Percentiles rank a stretch among this genome's conserved stretches.
Conservation (phyloP, 202 grass and related monocot species). For the Elaeis oleifera region DNA sequence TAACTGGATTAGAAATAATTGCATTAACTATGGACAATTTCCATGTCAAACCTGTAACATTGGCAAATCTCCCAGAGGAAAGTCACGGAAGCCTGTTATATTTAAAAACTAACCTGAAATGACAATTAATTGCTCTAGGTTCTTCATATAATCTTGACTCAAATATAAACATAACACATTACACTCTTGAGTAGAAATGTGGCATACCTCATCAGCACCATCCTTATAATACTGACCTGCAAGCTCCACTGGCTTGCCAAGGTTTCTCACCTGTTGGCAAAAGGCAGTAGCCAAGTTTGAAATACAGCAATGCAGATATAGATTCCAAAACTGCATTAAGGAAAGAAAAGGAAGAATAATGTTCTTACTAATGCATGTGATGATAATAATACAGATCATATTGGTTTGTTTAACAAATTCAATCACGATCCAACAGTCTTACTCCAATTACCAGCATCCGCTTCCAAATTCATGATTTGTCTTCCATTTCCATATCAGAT, state of each 20-base stretch:
- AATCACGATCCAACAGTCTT: too few species aligned
- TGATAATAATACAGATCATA: too few species aligned
- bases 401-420: too few species aligned
- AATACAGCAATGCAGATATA: too few species aligned
- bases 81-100: slow-evolving; percentile 98
- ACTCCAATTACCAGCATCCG: too few species aligned
- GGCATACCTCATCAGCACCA: slow-evolving; percentile 87
- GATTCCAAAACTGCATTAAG: too few species aligned
- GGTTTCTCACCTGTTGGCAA: slow-evolving; percentile 78
- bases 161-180: slow-evolving; percentile 10
- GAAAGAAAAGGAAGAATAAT: too few species aligned
- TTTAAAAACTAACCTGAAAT: slow-evolving; percentile 95
- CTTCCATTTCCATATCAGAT: too few species aligned
- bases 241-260: slow-evolving; percentile 95
- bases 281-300: slow-evolving; percentile 6
- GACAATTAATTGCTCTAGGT: slow-evolving; percentile 21
- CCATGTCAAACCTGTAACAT: slow-evolving; percentile 76
- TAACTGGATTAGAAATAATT: too few species aligned
- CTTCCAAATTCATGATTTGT: too few species aligned
- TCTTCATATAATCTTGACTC: slow-evolving; percentile 23
- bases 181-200: background rate
- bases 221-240: slow-evolving; percentile 96
- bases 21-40: too few species aligned
- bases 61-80: slow-evolving; percentile 91
- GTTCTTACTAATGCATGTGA: too few species aligned